Base-by-base conservation (phyloP, 1,284 basidiomycete genomes). In the Ustanciosporium gigantosporum region DNA sequence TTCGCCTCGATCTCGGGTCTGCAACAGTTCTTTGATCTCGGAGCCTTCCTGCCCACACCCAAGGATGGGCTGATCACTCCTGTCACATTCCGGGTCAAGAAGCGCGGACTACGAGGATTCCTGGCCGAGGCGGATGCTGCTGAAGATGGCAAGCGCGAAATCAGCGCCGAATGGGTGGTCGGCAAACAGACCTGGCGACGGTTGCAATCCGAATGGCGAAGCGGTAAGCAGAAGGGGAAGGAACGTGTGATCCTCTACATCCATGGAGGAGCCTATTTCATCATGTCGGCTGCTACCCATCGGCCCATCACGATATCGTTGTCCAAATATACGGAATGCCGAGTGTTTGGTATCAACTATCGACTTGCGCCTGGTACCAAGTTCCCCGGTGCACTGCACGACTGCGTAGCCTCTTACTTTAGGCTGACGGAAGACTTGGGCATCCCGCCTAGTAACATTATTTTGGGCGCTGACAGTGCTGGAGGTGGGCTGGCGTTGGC, bases 331-430 rank as follows among this genome's bases (percentile, higher is more conserved):
- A 87, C 89, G 25, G 89, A 93, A 72, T 87, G 91, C 23, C 86
- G 95, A 25, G 87, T 97, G n/a, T 97, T 97, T 79, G 90, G 90
- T n/a, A 82, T 97, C 67, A 92, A 97, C 77, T 98, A 98, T 79
- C 88, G 94, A 16, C 83, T 98, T 23, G 93, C 94, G 0, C 94
- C 94, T 1, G 94, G 96, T 78, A 90, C 91, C 6, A 83, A 85
- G 24, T 98, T 98, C 79, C 94, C 94, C 0, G 90, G 93, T 0
- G 89, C 92, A 21, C 82, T 98, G 6, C 90, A 95, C 72, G 95
- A 98, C 71, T 88, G 87, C 23, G 88, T 93, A 37, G 85, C 83
- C 17, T 88, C 88, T 1, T 98, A 94, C 76, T 83, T 97, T 64
- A 84, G 94, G 17, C 83, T 98, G 13, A 84, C 88, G 2, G 87